phyloP scores from a whole-genome alignment of 148 eudicot species.

The Vaccinium vitisidaea region DNA sequence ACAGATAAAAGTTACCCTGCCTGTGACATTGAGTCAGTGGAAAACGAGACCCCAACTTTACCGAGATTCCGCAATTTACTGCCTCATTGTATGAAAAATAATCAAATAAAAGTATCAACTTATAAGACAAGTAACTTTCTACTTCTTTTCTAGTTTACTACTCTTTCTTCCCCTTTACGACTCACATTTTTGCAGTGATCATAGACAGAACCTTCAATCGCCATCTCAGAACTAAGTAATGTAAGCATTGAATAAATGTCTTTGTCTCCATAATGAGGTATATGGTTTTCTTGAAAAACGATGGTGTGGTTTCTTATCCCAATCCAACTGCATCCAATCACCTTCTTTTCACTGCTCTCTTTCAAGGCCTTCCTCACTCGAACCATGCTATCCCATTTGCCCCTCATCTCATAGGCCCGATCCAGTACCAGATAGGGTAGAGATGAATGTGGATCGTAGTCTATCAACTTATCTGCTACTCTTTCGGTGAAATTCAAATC shows the following conservation, averaged over 20 bases:
- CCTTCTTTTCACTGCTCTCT: constrained; percentile 34
- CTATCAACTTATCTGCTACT: constrained; percentile 48
- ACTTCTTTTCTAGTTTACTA: background rate
- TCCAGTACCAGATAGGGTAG: constrained; percentile 60
- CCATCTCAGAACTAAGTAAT: constrained; percentile 46
- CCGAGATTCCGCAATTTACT: background rate
- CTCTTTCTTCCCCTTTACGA: background rate
- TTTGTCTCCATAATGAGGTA: constrained; percentile 40
- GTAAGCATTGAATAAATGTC: constrained; percentile 41
- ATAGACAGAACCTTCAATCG: constrained; percentile 25
- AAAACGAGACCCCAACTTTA: background rate
- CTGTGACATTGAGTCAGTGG: no score
- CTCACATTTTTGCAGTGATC: constrained; percentile 5
- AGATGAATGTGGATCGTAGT: constrained; percentile 49
- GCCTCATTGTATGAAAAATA: background rate
- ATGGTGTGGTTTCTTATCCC: constrained; percentile 34
- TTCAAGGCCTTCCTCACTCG: constrained; percentile 61
- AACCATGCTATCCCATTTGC: constrained; percentile 75
- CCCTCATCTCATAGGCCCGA: constrained; percentile 56
- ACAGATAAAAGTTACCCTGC: background rate
- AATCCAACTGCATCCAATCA: constrained; percentile 59
- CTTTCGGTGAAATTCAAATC: constrained; percentile 54
- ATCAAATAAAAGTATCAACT: no score
- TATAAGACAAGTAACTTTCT: background rate
- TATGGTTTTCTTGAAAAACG: constrained; percentile 43